Conservation (phyloP, 2,329 filamentous ascomycete species). For the Mariannaea elegans region DNA sequence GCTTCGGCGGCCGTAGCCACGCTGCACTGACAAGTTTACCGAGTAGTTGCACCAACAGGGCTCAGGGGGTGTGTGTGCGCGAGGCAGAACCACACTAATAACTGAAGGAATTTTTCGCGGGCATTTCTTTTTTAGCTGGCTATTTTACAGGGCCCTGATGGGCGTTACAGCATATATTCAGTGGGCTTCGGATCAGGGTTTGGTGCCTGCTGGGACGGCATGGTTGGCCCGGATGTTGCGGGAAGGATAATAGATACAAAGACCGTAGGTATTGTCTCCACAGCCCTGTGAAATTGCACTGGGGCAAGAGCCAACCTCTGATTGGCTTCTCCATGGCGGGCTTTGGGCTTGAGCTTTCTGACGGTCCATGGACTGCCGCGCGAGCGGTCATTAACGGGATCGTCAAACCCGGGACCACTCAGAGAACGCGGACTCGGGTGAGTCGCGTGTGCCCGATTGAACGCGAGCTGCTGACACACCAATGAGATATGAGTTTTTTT, state of each 20-base stretch:
- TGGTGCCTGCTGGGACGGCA: background rate
- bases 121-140: background rate
- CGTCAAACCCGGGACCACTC: constrained; percentile 26
- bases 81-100: constrained; percentile 4
- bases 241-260: constrained; percentile 40
- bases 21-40: background rate
- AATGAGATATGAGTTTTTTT: background rate
- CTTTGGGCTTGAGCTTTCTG: constrained; percentile 24
- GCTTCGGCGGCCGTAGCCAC: constrained; percentile 5
- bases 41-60: constrained; percentile 7
- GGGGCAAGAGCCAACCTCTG: constrained; percentile 33
- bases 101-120: background rate
- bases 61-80: background rate
- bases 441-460: constrained; percentile 25
- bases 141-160: background rate
- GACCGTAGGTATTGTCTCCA: constrained; percentile 31
- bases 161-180: background rate
- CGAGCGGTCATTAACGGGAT: constrained; percentile 14
- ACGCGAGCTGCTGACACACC: constrained; percentile 35
- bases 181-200: background rate
- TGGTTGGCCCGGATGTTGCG: constrained; percentile 40
- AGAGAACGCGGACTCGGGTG: constrained; percentile 19
- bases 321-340: constrained; percentile 24
- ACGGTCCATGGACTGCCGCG: constrained; percentile 24
- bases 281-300: constrained; percentile 39